A percentile compares a stretch with the other conserved stretches of the same genome.
These are phyloP conservation scores for Wallemia ichthyophaga DNA, from an alignment of 1,284 basidiomycete species.

Conservation along the genomic window DNA sequence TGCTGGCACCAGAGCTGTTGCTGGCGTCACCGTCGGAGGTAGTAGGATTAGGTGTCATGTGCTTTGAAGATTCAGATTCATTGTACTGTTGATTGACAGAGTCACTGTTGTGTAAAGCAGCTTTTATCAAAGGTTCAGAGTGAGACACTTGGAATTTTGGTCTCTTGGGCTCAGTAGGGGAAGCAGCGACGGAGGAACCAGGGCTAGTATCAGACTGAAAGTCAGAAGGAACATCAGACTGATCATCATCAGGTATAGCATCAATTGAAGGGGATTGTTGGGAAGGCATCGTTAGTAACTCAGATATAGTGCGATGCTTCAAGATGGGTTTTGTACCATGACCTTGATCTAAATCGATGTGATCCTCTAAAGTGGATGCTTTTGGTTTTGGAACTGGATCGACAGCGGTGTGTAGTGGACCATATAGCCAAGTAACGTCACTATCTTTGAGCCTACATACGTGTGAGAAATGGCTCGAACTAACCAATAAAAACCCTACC, in stretches of 20 bases:
- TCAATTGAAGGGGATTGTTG: constrained; percentile 20
- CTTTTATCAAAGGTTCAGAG: constrained; percentile 5
- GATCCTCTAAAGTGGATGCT: constrained; percentile 22
- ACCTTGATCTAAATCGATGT: constrained; percentile 20
- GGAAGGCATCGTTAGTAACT: constrained; percentile 34
- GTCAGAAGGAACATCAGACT: constrained; percentile 14
- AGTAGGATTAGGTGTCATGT: constrained; percentile 3
- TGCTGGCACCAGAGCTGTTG: constrained; percentile 21
- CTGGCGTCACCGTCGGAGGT: constrained; percentile 10
- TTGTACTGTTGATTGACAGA: constrained; percentile 11
- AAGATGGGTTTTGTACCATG: constrained; percentile 54
- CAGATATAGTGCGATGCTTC: constrained; percentile 75
- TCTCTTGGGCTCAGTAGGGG: neutral
- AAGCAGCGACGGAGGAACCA: neutral
- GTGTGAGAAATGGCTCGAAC: constrained; percentile 3
- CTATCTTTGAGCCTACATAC: constrained; percentile 76
- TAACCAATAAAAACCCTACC: constrained; percentile 30
- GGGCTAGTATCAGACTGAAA: constrained; percentile 7
- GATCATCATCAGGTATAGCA: constrained; percentile 13
- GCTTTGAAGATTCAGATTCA: constrained; percentile 6
- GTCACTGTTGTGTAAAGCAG: constrained; percentile 6
- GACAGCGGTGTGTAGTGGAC: constrained; percentile 69
- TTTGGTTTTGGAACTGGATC: constrained; percentile 29
- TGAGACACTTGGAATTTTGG: constrained; percentile 1
- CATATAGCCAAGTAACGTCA: constrained; percentile 97